phyloP scores from a whole-genome alignment of 1,284 basidiomycete species.

The Nidula niveotomentosa region DNA sequence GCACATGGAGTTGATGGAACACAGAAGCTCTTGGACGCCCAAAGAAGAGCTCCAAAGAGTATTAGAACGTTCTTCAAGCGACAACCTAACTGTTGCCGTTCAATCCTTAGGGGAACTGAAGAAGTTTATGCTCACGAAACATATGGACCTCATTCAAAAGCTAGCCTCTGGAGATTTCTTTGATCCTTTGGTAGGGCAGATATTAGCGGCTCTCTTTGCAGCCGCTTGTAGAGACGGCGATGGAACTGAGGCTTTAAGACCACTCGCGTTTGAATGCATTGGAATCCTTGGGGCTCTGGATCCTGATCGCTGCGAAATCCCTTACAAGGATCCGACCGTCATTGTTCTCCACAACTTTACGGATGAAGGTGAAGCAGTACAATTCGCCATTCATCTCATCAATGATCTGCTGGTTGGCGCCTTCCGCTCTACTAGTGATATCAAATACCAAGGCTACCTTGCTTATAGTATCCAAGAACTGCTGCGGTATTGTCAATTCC shows the following conservation, averaged over 20 bases:
- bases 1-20: slow-evolving; percentile 42
- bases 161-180: slow-evolving; percentile 86
- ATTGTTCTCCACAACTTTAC: slow-evolving; percentile 84
- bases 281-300: slow-evolving; percentile 96
- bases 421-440: slow-evolving; percentile 92
- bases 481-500: slow-evolving; percentile 87
- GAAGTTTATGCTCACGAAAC: slow-evolving; percentile 53
- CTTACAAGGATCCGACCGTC: slow-evolving; percentile 62
- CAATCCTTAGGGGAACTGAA: slow-evolving; percentile 83
- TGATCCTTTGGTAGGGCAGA: slow-evolving; percentile 72
- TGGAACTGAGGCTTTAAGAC: slow-evolving; percentile 65
- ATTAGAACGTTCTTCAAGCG: slow-evolving; percentile 74
- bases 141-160: slow-evolving; percentile 54
- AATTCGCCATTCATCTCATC: slow-evolving; percentile 88
- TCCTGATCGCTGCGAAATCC: slow-evolving; percentile 88
- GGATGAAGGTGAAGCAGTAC: slow-evolving; percentile 76
- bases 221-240: slow-evolving; percentile 81
- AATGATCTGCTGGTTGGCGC: slow-evolving; percentile 88
- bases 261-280: slow-evolving; percentile 86
- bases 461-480: slow-evolving; percentile 95
- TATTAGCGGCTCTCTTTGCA: slow-evolving; percentile 71
- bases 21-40: slow-evolving; percentile 53
- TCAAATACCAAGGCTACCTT: slow-evolving; percentile 87
- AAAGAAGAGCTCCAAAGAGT: slow-evolving; percentile 67
- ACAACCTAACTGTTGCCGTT: slow-evolving; percentile 80